Evolutionary conservation across 371 early-diverging fungal species (phyloP).

Genomic region (Mucor mucedo): DNA sequence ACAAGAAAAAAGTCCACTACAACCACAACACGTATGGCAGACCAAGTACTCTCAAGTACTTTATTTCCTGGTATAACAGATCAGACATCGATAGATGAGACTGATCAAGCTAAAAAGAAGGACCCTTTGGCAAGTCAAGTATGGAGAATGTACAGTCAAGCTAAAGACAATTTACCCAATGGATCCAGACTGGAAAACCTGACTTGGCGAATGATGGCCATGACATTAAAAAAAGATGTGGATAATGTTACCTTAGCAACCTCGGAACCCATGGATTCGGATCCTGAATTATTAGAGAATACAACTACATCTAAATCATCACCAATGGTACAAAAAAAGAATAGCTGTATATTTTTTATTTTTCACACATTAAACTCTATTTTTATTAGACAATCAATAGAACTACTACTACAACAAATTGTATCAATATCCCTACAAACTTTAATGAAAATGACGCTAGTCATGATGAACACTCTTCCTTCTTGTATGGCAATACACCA

Average conservation of each 20-base stretch:
- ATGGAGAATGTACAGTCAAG: slow-evolving; percentile 75
- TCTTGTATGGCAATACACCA: slow-evolving; percentile 4
- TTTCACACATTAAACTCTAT: not conserved
- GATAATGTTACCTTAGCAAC: slow-evolving; percentile 5
- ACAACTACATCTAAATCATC: slow-evolving; percentile 19
- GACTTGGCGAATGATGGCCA: slow-evolving; percentile 77
- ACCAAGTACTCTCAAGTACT: slow-evolving; percentile 17
- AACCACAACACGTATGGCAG: slow-evolving; percentile 22
- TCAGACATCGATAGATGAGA: not conserved
- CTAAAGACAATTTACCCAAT: slow-evolving; percentile 69
- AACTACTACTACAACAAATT: not conserved
- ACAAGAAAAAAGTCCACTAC: slow-evolving; percentile 8
- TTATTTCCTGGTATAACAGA: slow-evolving; percentile 12
- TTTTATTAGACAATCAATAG: slow-evolving; percentile 2
- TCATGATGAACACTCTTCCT: not conserved
- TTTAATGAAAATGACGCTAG: slow-evolving; percentile 10
- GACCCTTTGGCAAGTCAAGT: slow-evolving; percentile 66
- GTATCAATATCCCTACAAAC: slow-evolving; percentile 23
- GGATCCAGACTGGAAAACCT: slow-evolving; percentile 70
- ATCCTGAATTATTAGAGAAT: slow-evolving; percentile 19
- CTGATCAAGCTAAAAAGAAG: slow-evolving; percentile 23
- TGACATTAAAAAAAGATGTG: slow-evolving; percentile 50
- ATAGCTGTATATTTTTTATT: not conserved
- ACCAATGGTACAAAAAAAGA: slow-evolving; percentile 17
- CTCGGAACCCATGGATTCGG: slow-evolving; percentile 13